These are phyloP conservation scores for Anthracocystis walkeri DNA, from an alignment of 1,284 basidiomycete species.

Conservation along the genomic window DNA sequence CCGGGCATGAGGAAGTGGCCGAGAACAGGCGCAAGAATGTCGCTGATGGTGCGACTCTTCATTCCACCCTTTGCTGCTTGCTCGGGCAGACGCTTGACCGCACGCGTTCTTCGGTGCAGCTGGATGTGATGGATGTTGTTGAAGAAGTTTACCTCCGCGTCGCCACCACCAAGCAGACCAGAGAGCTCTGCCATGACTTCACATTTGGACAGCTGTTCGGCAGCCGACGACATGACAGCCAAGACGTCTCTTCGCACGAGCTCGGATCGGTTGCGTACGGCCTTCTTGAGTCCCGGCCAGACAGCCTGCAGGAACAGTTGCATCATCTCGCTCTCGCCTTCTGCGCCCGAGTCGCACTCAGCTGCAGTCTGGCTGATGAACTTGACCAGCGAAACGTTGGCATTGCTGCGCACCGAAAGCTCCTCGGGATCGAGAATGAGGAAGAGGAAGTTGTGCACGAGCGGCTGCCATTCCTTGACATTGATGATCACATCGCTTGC, in stretches of 20 bases:
- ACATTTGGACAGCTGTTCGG: conserved; percentile 74
- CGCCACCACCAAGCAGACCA: conserved; percentile 85
- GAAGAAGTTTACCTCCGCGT: conserved; percentile 97
- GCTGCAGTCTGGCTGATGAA: conserved; percentile 74
- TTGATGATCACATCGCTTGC: conserved; percentile 73
- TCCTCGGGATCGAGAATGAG: conserved; percentile 92
- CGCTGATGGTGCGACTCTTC: conserved; percentile 80
- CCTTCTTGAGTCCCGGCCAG: conserved; percentile 84
- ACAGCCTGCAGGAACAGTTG: conserved; percentile 77
- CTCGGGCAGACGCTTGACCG: conserved; percentile 86
- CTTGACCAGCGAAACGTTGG: conserved; percentile 80
- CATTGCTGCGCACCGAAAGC: conserved; percentile 85
- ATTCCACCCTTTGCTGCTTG: conserved; percentile 80
- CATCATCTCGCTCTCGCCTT: conserved; percentile 23
- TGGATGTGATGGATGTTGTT: conserved; percentile 96
- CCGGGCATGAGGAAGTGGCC: conserved; percentile 79
- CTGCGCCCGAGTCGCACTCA: conserved; percentile 24
- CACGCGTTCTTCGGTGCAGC: conserved; percentile 87
- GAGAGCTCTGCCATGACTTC: conserved; percentile 80
- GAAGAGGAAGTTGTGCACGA: conserved; percentile 86
- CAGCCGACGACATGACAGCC: conserved; percentile 81
- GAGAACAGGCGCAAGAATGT: conserved; percentile 88
- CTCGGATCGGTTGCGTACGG: conserved; percentile 84
- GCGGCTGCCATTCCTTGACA: conserved; percentile 79
- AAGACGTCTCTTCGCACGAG: conserved; percentile 89